Evolutionary conservation across 108 stramenopile species (phyloP).

Genomic region (Skeletonema marinoi): DNA sequence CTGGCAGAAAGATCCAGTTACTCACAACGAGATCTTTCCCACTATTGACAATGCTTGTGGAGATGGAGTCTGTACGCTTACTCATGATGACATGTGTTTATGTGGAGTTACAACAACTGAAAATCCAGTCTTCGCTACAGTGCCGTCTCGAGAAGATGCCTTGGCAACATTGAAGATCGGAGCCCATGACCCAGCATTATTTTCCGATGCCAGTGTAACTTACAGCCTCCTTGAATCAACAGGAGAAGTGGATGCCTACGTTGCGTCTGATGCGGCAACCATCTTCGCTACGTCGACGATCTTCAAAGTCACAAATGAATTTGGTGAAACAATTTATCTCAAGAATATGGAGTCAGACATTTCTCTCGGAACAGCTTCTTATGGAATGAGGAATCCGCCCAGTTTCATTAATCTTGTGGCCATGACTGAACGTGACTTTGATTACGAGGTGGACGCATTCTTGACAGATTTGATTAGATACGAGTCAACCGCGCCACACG

Average conservation of each 20-base stretch:
- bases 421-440: conserved; percentile 10
- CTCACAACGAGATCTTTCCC: conserved; percentile 19
- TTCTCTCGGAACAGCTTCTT: background rate
- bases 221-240: conserved; percentile 1
- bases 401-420: conserved; percentile 6
- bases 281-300: conserved; percentile 25
- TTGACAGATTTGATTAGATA: conserved; percentile 44
- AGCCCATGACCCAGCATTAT: conserved; percentile 23
- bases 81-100: conserved; percentile 28
- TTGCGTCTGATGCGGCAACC: conserved; percentile 10
- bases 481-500: conserved; percentile 57
- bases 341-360: conserved; percentile 36
- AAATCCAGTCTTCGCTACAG: conserved; percentile 18
- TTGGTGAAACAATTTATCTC: conserved; percentile 36
- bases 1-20: conserved; percentile 25
- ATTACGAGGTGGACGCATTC: conserved; percentile 41
- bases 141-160: conserved; percentile 15
- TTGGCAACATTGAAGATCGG: conserved; percentile 25
- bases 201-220: conserved; percentile 2
- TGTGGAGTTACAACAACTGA: conserved; percentile 40
- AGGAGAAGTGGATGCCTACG: conserved; percentile 11
- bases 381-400: conserved; percentile 4
- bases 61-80: conserved; percentile 1
- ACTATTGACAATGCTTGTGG: conserved; percentile 32
- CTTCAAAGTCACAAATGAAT: conserved; percentile 34